Evolutionary conservation across 2,329 filamentous ascomycete species (phyloP), one percentile per base, ranked within the genome.

Genomic region (Arthrocladium fulminans): DNA sequence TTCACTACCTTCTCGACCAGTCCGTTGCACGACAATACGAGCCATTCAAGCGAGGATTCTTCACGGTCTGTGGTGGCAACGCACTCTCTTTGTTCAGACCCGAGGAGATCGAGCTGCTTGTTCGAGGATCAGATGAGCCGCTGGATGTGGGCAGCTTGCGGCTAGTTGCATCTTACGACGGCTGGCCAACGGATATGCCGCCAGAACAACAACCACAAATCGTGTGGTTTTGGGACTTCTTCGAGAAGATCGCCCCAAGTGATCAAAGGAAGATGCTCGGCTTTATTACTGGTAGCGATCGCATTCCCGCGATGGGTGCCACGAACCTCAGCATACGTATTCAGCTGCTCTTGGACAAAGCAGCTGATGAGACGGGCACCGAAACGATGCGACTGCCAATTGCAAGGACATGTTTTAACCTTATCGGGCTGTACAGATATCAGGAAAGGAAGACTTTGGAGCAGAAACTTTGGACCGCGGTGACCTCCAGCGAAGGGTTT

Each of bases 31-130:
- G 86, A 34, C 88, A 95, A 61, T 96, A 94, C 55, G 88, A 94
- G 62, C 88, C 89, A 0, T 96, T 96, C 73, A 92, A 92, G 63
- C 80, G 88, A 47, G 89, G 89, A 1, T 96, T 96, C 66, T 96
- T 88, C 64, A 94, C 86, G 0, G 87, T 95, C 23, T 94, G 88
- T 61, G 86, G 84, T 29, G 87, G 88, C 29, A 94, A 92, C 61
- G 88, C 89, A 0, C 73, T 95, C 29, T 87, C 84, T 1, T 75
- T 96, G 1, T 95, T 95, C 65, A 79, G 86, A 13, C 84, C 89
- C 0, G 88, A 95, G 63, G 89, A 96, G 64, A 94, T 96, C 53
- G 89, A 95, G 63, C 76, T 94, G 2, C 75, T 95, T 1, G 78
- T 96, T 3, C 77, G 88, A 45, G 88, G 88, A 9, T 92, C 86